Percentiles rank a stretch among this genome's conserved stretches.
Conservation (phyloP, 2,329 filamentous ascomycete species). For the Zymoseptoria passerinii region DNA sequence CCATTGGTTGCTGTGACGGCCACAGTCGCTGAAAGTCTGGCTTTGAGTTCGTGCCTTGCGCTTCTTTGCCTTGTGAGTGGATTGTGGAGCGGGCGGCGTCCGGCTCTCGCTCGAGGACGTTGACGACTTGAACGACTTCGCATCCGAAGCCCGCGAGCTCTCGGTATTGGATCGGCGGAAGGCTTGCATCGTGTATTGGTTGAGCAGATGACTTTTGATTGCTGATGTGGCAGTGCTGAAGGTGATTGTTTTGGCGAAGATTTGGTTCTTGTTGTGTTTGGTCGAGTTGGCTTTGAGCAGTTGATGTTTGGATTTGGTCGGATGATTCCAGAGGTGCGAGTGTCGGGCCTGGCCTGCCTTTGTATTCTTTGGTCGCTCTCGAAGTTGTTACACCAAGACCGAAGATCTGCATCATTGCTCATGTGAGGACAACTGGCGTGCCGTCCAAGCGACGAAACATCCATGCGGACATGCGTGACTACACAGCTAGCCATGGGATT, state of each 20-base stretch:
- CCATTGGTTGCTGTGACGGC: slow-evolving; percentile 45
- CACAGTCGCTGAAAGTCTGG: slow-evolving; percentile 30
- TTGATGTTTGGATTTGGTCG: not conserved
- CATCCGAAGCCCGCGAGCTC: slow-evolving; percentile 8
- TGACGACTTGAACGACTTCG: slow-evolving; percentile 5
- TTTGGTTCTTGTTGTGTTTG: not conserved
- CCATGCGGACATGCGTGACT: not conserved
- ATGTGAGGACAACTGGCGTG: slow-evolving; percentile 2
- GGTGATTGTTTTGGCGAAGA: not conserved
- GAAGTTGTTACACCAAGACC: not conserved
- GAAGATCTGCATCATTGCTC: slow-evolving; percentile 1
- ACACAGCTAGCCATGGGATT: not conserved
- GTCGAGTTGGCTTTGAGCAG: not conserved
- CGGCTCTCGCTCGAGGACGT: slow-evolving; percentile 4
- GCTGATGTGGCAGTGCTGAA: not conserved
- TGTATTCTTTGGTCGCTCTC: not conserved
- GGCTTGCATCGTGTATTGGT: slow-evolving; percentile 9
- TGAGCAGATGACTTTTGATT: not conserved
- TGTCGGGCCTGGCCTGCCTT: not conserved
- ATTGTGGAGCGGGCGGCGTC: slow-evolving; percentile 2
- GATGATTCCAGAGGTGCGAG: not conserved
- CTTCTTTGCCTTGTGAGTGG: slow-evolving; percentile 7
- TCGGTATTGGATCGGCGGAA: slow-evolving; percentile 8
- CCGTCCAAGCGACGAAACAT: slow-evolving; percentile 1
- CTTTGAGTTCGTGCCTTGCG: slow-evolving; percentile 4